These are phyloP conservation scores for Mortierella claussenii DNA, from an alignment of 192 early-diverging fungal genomes.

Conservation along the genomic window DNA sequence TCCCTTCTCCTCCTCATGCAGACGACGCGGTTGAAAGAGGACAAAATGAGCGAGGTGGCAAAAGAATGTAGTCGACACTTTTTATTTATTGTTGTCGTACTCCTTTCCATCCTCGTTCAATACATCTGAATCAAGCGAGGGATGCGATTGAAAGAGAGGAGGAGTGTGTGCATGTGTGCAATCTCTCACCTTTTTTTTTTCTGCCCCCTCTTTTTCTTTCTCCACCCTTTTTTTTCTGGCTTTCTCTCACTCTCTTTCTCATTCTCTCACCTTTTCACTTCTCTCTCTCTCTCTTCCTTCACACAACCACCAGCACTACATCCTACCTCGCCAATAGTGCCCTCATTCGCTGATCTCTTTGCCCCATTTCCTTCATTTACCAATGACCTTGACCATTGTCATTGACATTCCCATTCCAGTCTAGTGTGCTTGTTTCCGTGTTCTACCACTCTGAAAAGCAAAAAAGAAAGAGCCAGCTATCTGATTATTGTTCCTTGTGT, in stretches of 20 bases:
- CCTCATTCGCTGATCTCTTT: neutral
- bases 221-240: neutral
- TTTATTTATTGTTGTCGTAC: neutral
- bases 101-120: too few relatives aligned
- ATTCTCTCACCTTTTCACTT: neutral
- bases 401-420: too few relatives aligned
- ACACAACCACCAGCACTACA: neutral
- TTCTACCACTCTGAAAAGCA: too few relatives aligned
- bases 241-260: constrained; percentile 1
- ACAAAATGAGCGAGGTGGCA: neutral
- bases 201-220: neutral
- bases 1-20: neutral
- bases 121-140: too few relatives aligned
- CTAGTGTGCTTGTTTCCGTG: too few relatives aligned
- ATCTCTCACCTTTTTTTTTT: neutral
- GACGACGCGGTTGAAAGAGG: neutral
- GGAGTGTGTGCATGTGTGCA: neutral
- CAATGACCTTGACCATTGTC: too few relatives aligned
- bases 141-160: too few relatives aligned
- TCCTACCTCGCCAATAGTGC: neutral
- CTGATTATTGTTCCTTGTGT: too few relatives aligned
- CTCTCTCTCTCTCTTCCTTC: neutral
- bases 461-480: too few relatives aligned
- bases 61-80: constrained; percentile 4
- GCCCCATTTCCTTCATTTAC: neutral